Evolutionary conservation across 148 eudicot species (phyloP).

Genomic region (Polygonum maritimum): DNA sequence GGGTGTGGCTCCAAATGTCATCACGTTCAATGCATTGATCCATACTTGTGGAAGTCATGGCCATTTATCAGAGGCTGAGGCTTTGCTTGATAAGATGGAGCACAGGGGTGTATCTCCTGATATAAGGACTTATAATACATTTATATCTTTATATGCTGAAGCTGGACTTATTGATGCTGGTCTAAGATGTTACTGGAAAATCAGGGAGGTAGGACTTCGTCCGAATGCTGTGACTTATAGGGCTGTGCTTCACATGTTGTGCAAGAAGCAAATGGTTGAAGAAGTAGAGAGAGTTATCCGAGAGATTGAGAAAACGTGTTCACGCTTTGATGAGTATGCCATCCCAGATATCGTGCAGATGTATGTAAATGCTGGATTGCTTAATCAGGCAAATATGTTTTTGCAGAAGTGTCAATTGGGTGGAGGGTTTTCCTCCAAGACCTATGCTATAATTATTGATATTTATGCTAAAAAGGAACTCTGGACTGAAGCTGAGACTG

Average conservation of each 20-base stretch:
- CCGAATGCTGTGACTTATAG: slow-evolving; percentile 68
- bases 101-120: slow-evolving; percentile 68
- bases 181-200: slow-evolving; percentile 48
- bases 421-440: slow-evolving; percentile 45
- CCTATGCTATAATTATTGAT: slow-evolving; percentile 63
- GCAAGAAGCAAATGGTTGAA: slow-evolving; percentile 52
- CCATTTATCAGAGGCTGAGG: slow-evolving; percentile 62
- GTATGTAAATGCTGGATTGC: slow-evolving; percentile 56
- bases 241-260: slow-evolving; percentile 53
- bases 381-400: slow-evolving; percentile 36
- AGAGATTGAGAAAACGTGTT: slow-evolving; percentile 43
- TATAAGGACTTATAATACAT: slow-evolving; percentile 70
- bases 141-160: slow-evolving; percentile 65
- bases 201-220: slow-evolving; percentile 58
- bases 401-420: slow-evolving; percentile 29
- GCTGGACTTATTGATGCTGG: slow-evolving; percentile 50
- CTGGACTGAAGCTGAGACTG: slow-evolving; percentile 77
- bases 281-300: slow-evolving; percentile 51
- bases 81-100: slow-evolving; percentile 72
- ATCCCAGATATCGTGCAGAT: slow-evolving; percentile 59
- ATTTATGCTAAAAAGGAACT: slow-evolving; percentile 72
- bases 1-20: slow-evolving; percentile 60
- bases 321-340: slow-evolving; percentile 50
- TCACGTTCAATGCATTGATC: slow-evolving; percentile 78
- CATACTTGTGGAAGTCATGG: slow-evolving; percentile 81